phyloP scores from a whole-genome alignment of 164 flowering plant genomes.

The Macadamia integrifolia region DNA sequence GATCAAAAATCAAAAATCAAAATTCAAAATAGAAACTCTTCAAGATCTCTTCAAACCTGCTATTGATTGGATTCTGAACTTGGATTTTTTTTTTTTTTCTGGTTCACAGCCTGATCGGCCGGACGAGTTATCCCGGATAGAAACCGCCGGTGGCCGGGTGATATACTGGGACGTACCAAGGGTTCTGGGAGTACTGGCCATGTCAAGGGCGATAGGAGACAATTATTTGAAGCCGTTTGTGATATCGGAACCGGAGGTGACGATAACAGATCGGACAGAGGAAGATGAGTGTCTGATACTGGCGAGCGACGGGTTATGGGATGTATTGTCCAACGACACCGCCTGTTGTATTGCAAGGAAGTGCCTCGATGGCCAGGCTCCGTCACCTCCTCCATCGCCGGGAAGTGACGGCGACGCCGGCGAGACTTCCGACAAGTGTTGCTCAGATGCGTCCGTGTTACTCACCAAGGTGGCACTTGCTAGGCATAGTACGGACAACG shows the following conservation, averaged over 20 bases:
- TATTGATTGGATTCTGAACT: neutral
- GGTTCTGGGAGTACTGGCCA: conserved; percentile 80
- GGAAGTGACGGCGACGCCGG: conserved; percentile 20
- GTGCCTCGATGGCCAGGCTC: conserved; percentile 46
- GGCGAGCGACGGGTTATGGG: conserved; percentile 82
- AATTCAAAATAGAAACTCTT: neutral
- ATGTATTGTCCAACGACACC: conserved; percentile 57
- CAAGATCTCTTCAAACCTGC: neutral
- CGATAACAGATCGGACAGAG: conserved; percentile 33
- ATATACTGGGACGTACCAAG: conserved; percentile 81
- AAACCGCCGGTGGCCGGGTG: conserved; percentile 74
- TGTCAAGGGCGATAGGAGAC: conserved; percentile 86
- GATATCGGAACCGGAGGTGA: conserved; percentile 60
- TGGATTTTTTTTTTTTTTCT: neutral
- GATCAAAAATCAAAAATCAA: too few species aligned
- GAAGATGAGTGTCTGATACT: conserved; percentile 67
- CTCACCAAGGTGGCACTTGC: conserved; percentile 74
- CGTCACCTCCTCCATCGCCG: conserved; percentile 20
- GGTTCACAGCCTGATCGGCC: conserved; percentile 72
- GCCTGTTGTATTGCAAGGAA: conserved; percentile 60
- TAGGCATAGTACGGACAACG: conserved; percentile 60
- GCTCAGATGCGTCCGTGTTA: conserved; percentile 59
- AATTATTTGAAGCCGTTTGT: conserved; percentile 64
- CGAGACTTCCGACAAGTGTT: conserved; percentile 48
- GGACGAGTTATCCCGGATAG: conserved; percentile 64